phyloP scores from a whole-genome alignment of 306 rosid genomes.

The Dryas octopetala region DNA sequence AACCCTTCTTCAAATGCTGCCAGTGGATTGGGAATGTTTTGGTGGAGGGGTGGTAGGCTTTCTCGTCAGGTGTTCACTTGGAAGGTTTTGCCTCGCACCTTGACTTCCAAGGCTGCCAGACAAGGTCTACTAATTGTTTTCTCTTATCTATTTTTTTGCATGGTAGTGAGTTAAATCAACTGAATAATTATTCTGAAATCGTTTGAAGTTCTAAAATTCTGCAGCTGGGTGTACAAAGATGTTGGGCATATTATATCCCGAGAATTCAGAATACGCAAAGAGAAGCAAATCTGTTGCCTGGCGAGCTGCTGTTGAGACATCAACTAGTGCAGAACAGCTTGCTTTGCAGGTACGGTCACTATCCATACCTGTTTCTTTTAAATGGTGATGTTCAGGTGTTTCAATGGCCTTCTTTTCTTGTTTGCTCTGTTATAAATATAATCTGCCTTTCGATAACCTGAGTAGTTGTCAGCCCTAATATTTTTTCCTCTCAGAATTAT shows the following conservation, averaged over 20 bases:
- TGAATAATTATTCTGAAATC: conserved; percentile 45
- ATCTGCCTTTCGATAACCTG: not conserved
- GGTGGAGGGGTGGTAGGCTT: conserved; percentile 99
- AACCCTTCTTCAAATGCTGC: conserved; percentile 58
- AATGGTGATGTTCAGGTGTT: conserved; percentile 23
- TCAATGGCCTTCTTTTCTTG: not conserved
- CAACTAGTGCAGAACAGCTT: conserved; percentile 82
- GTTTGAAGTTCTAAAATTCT: conserved; percentile 47
- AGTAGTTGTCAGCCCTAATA: not conserved
- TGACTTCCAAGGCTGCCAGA: conserved; percentile 88
- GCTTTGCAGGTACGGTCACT: conserved; percentile 71
- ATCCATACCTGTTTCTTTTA: conserved; percentile 21
- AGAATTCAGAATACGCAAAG: conserved; percentile 87
- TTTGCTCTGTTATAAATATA: not conserved
- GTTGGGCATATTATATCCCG: conserved; percentile 77
- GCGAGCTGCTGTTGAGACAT: conserved; percentile 89
- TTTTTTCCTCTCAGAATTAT: not conserved
- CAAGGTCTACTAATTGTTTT: conserved; percentile 60
- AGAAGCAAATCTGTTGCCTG: conserved; percentile 78
- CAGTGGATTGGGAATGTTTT: conserved; percentile 75
- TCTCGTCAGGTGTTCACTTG: conserved; percentile 84
- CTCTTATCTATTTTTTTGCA: conserved; percentile 23
- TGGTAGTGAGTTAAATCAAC: conserved; percentile 38
- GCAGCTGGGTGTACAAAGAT: conserved; percentile 90
- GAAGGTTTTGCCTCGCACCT: conserved; percentile 71